Evolutionary conservation across 306 rosid species (phyloP), one percentile per base, ranked within the genome.

Genomic region (Quercus robur): DNA sequence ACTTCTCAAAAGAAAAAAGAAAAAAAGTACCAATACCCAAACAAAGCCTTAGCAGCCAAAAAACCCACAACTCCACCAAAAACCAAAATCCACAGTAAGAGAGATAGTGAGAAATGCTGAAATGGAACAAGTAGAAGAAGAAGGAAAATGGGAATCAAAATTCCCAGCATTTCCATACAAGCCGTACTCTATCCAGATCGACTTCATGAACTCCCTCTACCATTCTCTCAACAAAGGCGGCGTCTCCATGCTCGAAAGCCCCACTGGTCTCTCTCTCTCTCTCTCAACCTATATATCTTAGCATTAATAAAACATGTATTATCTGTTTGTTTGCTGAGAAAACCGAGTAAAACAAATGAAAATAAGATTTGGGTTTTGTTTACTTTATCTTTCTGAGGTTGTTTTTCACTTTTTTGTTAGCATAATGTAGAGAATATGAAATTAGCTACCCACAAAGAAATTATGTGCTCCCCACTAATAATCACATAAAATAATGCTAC

Each of bases 191-290:
- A 94, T 94, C 52, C 98, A 92, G 88, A 70, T 91, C 66, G 97
- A 94, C 77, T 94, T 92, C 90, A 94, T 92, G 98, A 92, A 87
- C 28, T 88, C 97, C 1, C 87, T 94, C 33, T 92, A 94, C 51
- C 84, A 84, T 8, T 91, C 88, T 71, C 98, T 94, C 51, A 69
- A 85, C 71, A 83, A 79, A 26, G 98, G 97, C 51, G 97, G 98
- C 66, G 74, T 94, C 73, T 91, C 98, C 79, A 92, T 94, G 97
- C 85, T 94, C 31, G 98, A 94, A 88, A 91, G 97, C 85, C 97
- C 97, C 25, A 94, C 97, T 0, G 97, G 98, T 90, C 81, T 4
- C n/a, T 55, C 52, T 26, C 54, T 74, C 67, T 74, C 70, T 64
- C 68, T 15, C 15, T 31, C 49, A 9, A 18, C 15, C 18, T 9